Evolutionary conservation across 257 asterid genomes (phyloP).

Genomic region (Primulina huaijiensis): DNA sequence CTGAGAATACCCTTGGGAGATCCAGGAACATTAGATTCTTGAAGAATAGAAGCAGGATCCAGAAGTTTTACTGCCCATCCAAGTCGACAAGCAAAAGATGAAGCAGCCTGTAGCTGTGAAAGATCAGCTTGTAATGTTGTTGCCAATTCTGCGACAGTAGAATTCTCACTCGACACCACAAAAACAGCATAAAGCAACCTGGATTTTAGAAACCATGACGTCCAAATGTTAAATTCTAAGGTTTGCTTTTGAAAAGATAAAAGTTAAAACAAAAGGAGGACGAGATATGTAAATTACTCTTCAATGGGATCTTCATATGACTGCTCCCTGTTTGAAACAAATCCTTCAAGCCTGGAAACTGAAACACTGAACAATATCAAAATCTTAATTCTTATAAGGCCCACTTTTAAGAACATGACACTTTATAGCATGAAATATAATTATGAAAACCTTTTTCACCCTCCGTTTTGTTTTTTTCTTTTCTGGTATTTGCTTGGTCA

Average conservation of each 20-base stretch:
- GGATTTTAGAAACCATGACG: constrained; percentile 30
- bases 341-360: constrained; percentile 99
- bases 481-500: not conserved
- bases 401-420: constrained; percentile 14
- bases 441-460: not conserved
- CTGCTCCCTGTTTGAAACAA: constrained; percentile 98
- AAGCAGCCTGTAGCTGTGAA: constrained; percentile 97
- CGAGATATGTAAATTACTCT: constrained; percentile 59
- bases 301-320: constrained; percentile 99
- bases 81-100: constrained; percentile 97
- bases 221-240: constrained; percentile 28
- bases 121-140: constrained; percentile 94
- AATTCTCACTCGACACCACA: constrained; percentile 95
- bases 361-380: constrained; percentile 39
- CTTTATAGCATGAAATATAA: not conserved
- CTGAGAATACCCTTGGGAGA: constrained; percentile 66
- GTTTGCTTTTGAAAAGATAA: constrained; percentile 23
- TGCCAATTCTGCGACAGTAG: constrained; percentile 95
- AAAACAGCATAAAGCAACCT: constrained; percentile 99
- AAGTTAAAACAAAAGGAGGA: constrained; percentile 22
- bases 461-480: not conserved
- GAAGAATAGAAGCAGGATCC: constrained; percentile 94
- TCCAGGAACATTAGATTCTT: constrained; percentile 63
- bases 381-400: constrained; percentile 28
- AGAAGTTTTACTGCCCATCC: constrained; percentile 97